These are phyloP conservation scores for Nannochloris sp. DNA, from an alignment of 139 green algal genomes.

Conservation along the genomic window DNA sequence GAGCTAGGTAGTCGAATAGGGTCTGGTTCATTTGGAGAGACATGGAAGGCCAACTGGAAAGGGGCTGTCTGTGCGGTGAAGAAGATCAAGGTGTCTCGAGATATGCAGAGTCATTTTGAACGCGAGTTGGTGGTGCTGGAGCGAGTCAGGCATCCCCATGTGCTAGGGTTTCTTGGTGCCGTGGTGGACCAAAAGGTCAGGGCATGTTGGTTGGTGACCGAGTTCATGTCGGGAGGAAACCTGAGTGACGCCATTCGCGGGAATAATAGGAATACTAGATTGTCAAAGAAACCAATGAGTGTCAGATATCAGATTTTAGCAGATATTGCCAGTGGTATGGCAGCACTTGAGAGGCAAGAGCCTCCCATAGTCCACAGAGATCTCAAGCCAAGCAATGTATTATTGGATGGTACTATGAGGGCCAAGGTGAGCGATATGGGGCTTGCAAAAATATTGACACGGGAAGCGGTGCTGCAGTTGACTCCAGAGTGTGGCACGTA, in stretches of 20 bases:
- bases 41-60: conserved; percentile 58
- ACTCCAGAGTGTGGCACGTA: conserved; percentile 83
- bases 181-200: conserved; percentile 34
- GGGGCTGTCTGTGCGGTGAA: conserved; percentile 59
- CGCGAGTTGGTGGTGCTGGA: conserved; percentile 57
- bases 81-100: conserved; percentile 1
- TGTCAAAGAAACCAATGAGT: conserved; percentile 13
- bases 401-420: conserved; percentile 44
- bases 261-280: neutral
- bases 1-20: conserved; percentile 50
- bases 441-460: conserved; percentile 44
- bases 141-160: conserved; percentile 55
- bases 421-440: conserved; percentile 71
- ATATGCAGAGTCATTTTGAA: neutral
- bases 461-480: conserved; percentile 24
- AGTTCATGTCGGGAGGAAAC: conserved; percentile 67
- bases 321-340: conserved; percentile 41
- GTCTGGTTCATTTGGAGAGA: conserved; percentile 66
- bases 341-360: conserved; percentile 49
- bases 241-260: conserved; percentile 18
- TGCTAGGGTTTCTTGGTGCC: conserved; percentile 53
- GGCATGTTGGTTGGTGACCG: conserved; percentile 65
- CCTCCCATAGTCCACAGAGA: conserved; percentile 75
- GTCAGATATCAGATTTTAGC: conserved; percentile 41
- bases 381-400: conserved; percentile 77